Percentiles rank a stretch among this genome's conserved stretches.
Evolutionary conservation across 805 yeast species (phyloP).

Genomic region (Tetrapisispora namnaoensis): DNA sequence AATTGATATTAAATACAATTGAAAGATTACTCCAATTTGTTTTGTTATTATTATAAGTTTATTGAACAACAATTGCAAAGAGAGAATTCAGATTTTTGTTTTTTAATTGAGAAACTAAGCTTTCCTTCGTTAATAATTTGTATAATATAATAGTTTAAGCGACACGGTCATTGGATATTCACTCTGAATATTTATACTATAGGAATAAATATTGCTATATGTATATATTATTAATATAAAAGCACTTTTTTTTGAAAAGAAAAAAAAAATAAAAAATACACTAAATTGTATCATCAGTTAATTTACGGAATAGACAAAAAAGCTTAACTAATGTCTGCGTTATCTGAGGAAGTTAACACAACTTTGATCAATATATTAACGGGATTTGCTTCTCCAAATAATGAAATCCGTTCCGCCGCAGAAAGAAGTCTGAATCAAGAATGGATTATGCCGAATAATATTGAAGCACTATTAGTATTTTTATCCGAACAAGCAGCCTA

Average conservation of each 20-base stretch:
- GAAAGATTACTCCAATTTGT: too few species aligned
- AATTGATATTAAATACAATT: too few species aligned
- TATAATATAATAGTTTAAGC: not conserved
- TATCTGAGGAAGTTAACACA: conserved; percentile 53
- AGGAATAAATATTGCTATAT: not conserved
- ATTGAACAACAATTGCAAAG: too few species aligned
- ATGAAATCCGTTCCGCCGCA: conserved; percentile 63
- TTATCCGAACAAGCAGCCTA: conserved; percentile 68
- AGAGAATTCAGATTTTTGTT: too few species aligned
- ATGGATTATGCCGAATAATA: conserved; percentile 63
- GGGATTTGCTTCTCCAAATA: conserved; percentile 73
- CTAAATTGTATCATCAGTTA: not conserved
- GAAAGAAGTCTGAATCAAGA: conserved; percentile 62
- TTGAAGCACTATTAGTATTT: conserved; percentile 63
- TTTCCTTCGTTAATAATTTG: too few species aligned
- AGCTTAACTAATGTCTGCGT: conserved; percentile 27
- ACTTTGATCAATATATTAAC: conserved; percentile 47
- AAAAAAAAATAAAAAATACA: too few species aligned
- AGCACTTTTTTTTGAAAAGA: not conserved
- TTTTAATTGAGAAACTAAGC: too few species aligned
- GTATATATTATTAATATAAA: not conserved
- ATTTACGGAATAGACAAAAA: not conserved
- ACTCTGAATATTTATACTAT: not conserved
- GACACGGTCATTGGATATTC: not conserved
- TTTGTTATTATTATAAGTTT: too few species aligned